phyloP scores from a whole-genome alignment of 2,329 filamentous ascomycete genomes.

The Colletotrichum sp. region DNA sequence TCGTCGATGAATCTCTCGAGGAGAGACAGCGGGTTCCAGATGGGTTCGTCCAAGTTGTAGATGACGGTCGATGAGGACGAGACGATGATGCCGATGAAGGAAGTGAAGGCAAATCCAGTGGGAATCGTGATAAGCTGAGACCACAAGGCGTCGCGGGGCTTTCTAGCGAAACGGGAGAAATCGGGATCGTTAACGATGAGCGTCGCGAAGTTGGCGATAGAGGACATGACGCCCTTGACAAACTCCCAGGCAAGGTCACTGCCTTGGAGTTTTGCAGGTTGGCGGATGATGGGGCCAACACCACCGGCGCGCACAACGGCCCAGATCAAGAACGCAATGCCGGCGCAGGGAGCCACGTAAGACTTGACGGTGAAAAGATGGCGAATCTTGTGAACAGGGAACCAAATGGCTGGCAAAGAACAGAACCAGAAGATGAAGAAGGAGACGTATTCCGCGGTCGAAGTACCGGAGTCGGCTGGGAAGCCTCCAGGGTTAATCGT shows the following conservation, averaged over 20 bases:
- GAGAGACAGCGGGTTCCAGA: conserved; percentile 77
- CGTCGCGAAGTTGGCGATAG: conserved; percentile 90
- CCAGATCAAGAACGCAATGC: conserved; percentile 88
- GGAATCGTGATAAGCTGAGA: conserved; percentile 81
- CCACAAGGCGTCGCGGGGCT: conserved; percentile 78
- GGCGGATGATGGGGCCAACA: conserved; percentile 80
- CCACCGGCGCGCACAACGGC: conserved; percentile 81
- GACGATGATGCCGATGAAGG: conserved; percentile 83
- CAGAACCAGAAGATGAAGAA: conserved; percentile 89
- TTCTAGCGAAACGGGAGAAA: conserved; percentile 82
- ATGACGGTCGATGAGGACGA: conserved; percentile 75
- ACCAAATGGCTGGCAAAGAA: conserved; percentile 85
- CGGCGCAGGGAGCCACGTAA: conserved; percentile 82
- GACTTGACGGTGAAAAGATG: conserved; percentile 93
- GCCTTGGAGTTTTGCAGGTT: conserved; percentile 67
- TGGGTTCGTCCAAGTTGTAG: conserved; percentile 63
- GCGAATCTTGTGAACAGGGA: conserved; percentile 85
- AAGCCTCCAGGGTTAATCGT: conserved; percentile 68
- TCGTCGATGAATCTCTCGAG: conserved; percentile 72
- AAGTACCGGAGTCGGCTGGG: conserved; percentile 67
- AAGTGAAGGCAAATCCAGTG: conserved; percentile 75
- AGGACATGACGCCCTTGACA: conserved; percentile 84
- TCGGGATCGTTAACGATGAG: conserved; percentile 85
- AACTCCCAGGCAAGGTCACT: conserved; percentile 80
- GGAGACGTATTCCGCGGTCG: conserved; percentile 75